A percentile compares a stretch with the other conserved stretches of the same genome.
Evolutionary conservation across 371 early-diverging fungal species (phyloP).

Genomic region (Rhizopus sp.): DNA sequence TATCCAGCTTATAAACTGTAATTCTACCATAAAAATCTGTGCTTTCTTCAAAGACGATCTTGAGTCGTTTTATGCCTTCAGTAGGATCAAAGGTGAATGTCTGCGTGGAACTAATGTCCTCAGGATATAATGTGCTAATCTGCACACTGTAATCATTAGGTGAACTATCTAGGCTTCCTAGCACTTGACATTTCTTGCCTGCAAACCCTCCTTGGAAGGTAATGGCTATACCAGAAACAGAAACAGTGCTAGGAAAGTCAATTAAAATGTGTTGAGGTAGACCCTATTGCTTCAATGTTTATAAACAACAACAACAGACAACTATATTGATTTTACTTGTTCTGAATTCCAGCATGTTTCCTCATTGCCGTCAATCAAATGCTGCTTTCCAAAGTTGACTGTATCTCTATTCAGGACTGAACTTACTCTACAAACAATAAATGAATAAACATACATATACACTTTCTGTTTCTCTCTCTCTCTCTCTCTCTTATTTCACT

Average conservation of each 20-base stretch:
- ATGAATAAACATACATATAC: background rate
- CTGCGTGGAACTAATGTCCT: conserved; percentile 65
- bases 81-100: conserved; percentile 24
- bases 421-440: conserved; percentile 69
- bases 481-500: background rate
- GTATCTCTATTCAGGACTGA: conserved; percentile 87
- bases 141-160: conserved; percentile 53
- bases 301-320: background rate
- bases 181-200: conserved; percentile 68
- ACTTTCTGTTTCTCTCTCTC: background rate
- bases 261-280: conserved; percentile 80
- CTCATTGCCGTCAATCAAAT: conserved; percentile 71
- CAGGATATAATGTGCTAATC: conserved; percentile 58
- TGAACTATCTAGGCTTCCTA: conserved; percentile 26
- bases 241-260: conserved; percentile 65
- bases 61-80: conserved; percentile 44
- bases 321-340: conserved; percentile 50
- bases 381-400: conserved; percentile 77
- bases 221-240: conserved; percentile 47
- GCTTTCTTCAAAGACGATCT: conserved; percentile 74
- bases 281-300: conserved; percentile 47
- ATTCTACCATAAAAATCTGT: conserved; percentile 92
- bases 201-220: conserved; percentile 96
- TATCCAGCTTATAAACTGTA: conserved; percentile 77
- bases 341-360: conserved; percentile 97